Base-by-base conservation (phyloP, 768 basidiomycete species). In the Xerocomellus amylosporus region DNA sequence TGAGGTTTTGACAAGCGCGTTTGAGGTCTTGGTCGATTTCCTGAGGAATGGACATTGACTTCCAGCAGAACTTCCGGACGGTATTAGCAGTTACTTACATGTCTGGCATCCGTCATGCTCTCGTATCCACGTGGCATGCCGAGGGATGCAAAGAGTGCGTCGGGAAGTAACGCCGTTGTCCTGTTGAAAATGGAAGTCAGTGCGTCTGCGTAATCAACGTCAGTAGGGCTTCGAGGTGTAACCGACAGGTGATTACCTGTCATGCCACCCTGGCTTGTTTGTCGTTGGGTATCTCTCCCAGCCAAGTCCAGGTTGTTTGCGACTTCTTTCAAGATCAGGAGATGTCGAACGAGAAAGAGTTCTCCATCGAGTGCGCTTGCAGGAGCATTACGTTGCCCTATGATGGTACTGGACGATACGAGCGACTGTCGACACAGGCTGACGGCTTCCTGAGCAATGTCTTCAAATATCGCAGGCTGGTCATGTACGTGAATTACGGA, bases 401-500 rank as follows among this genome's bases (percentile, higher is more conserved):
- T 77, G 20, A 78, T 73, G n/a, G 87, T 80, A 0, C 88, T 79
- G 0, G 90, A 93, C 6, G 79, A 70, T 34, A 88, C 76, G 4
- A 98, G 80, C 0, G 95, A 96, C 54, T 87, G 80, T 34, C 87
- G 83, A 68, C 94, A 96, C 5, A 93, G 75, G 13, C 80, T 77
- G 31, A 97, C 79, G 0, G 95, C 92, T 73, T 98, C 95, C 72
- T 94, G 91, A 0, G 96, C 94, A 38, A 98, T 90, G 68, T 99
- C 97, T 62, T 94, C 90, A 54, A 97, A 99, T 54, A 98, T 95
- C 1, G 85, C 87, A n/a, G 90, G 86, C 94, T 98, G 54, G 38
- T 28, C 28, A 46, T n/a, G 17, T 46, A 46, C 7, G 54, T 58
- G 41, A 58, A 41, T 19, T 38, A 33, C 19, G 8, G 22, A 30